Evolutionary conservation across 257 asterid species (phyloP), one percentile per base, ranked within the genome.

Genomic region (Scutellaria minor): DNA sequence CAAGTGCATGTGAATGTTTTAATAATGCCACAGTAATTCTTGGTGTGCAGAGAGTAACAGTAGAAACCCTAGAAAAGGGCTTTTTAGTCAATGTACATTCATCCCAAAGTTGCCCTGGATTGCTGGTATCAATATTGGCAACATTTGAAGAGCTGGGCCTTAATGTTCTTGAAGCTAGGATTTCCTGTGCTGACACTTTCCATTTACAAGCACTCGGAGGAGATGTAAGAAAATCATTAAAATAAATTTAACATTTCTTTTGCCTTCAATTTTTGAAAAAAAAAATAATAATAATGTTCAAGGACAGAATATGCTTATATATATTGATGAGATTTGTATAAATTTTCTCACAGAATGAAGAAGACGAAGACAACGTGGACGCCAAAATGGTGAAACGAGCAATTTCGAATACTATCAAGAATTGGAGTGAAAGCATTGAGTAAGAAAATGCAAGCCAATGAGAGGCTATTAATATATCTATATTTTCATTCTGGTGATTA

Each of bases 81-180:
- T 78, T 89, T 62, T 68, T 88, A n/a, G 91, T 93, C 52, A 93
- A 85, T 72, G 85, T 93, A 14, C 81, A 83, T 50, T 83, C 97
- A 35, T 78, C 78, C 31, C 78, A 79, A 66, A 87, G 78, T 64
- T 85, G 96, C 72, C 97, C 95, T 0, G 97, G 96, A n/a, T 64
- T 93, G 74, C 94, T 91, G 5, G 91, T 87, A 20, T 70, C 70
- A 51, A 84, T 89, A 70, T 63, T 93, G 68, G 91, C 86, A 53
- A 89, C 95, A 59, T 85, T 93, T 78, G 98, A 93, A 73, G 90
- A 85, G 45, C 73, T 93, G 45, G 94, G 98, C 15, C 97, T 93
- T 12, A 82, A 74, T 54, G 89, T 93, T 4, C 79, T 87, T 67
- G 96, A 93, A 75, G 97, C 96, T 81, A 88, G 96, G 92, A 91